Evolutionary conservation across 345 rosid genomes (phyloP).

Genomic region (Salix dunnii): DNA sequence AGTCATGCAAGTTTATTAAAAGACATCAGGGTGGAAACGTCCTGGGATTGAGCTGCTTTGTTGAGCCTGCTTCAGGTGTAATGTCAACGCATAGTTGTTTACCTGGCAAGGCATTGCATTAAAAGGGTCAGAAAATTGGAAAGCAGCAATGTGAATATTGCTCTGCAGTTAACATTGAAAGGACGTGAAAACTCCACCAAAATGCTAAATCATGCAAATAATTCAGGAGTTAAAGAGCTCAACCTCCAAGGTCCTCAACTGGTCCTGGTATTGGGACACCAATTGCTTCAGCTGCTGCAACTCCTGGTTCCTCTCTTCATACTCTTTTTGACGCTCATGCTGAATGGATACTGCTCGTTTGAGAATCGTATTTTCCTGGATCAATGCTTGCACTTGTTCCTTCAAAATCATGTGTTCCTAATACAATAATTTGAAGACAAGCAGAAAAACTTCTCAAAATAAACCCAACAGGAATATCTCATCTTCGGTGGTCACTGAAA

Average conservation of each 20-base stretch:
- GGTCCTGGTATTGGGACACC: constrained; percentile 75
- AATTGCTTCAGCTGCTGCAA: constrained; percentile 71
- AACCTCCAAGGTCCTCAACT: constrained; percentile 78
- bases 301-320: constrained; percentile 56
- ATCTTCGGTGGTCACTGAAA: not conserved
- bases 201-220: not conserved
- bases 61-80: constrained; percentile 52
- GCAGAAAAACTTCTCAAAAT: not conserved
- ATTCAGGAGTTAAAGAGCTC: not conserved
- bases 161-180: not conserved
- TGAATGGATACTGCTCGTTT: constrained; percentile 79
- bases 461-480: not conserved
- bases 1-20: constrained; percentile 24
- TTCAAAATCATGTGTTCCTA: constrained; percentile 66
- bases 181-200: not conserved
- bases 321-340: constrained; percentile 74
- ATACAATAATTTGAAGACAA: not conserved
- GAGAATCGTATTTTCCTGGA: constrained; percentile 66
- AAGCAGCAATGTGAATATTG: not conserved
- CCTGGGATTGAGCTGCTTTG: constrained; percentile 47
- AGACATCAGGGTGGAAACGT: constrained; percentile 75
- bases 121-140: not conserved
- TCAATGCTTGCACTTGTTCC: constrained; percentile 63
- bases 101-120: constrained; percentile 32
- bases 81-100: constrained; percentile 65